Evolutionary conservation across 73 alveolate genomes (phyloP).

Genomic region (Tetrahymena thermophila): DNA sequence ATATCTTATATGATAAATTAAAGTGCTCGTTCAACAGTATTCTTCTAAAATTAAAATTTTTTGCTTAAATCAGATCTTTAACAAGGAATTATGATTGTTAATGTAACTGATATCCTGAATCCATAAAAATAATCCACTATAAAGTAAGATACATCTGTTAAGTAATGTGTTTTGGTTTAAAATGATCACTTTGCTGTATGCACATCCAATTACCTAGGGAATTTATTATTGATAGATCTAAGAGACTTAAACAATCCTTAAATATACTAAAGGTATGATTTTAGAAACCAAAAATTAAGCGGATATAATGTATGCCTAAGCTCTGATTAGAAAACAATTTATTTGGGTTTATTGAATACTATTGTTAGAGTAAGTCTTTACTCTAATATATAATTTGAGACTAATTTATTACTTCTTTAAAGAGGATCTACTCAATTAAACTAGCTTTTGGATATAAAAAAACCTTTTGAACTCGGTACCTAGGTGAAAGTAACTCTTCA

Average conservation of each 20-base stretch:
- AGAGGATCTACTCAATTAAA: background rate
- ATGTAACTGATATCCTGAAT: background rate
- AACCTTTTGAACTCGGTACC: background rate
- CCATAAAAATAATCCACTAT: background rate
- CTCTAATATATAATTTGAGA: background rate
- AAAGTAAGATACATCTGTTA: background rate
- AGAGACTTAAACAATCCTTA: background rate
- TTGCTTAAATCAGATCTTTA: background rate
- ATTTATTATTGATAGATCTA: background rate
- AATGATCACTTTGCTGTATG: background rate
- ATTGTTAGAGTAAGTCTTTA: background rate
- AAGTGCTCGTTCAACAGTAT: background rate
- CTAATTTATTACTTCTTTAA: background rate
- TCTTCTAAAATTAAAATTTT: background rate
- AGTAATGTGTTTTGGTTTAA: background rate
- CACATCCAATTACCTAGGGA: background rate
- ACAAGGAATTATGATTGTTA: background rate
- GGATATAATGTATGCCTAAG: background rate
- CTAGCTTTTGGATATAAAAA: background rate
- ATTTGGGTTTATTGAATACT: background rate
- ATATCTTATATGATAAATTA: background rate
- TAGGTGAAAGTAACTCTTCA: background rate
- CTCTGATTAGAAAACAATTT: background rate
- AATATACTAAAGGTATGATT: background rate
- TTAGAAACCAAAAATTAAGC: background rate